phyloP scores from a whole-genome alignment of 768 basidiomycete genomes.

The Piloderma croceum region DNA sequence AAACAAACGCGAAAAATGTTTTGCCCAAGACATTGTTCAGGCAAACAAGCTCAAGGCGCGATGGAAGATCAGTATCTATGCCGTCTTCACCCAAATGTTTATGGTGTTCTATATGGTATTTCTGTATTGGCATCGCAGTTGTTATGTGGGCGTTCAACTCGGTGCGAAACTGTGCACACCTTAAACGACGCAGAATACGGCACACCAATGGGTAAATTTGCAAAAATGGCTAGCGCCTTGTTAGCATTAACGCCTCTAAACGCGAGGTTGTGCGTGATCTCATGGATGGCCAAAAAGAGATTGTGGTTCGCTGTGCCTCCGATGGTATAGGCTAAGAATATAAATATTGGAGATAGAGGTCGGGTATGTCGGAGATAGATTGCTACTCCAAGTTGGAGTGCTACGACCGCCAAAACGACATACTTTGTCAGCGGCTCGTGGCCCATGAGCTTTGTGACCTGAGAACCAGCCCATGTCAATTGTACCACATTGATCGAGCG shows the following conservation, averaged over 20 bases:
- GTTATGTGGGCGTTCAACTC: neutral
- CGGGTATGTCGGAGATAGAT: constrained; percentile 60
- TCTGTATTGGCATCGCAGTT: constrained; percentile 34
- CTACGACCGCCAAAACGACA: constrained; percentile 77
- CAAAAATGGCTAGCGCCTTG: constrained; percentile 82
- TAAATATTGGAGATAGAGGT: constrained; percentile 65
- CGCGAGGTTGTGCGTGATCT: constrained; percentile 96
- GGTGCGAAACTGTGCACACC: constrained; percentile 32
- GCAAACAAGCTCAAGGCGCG: constrained; percentile 73
- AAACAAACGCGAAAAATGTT: constrained; percentile 94
- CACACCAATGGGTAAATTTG: constrained; percentile 90
- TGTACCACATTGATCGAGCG: constrained; percentile 1
- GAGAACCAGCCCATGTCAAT: constrained; percentile 1
- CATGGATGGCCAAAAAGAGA: constrained; percentile 95
- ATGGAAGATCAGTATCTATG: constrained; percentile 93
- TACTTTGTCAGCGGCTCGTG: constrained; percentile 89
- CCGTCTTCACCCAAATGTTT: constrained; percentile 94
- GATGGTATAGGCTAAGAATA: constrained; percentile 74
- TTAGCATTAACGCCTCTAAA: constrained; percentile 80
- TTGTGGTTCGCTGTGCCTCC: constrained; percentile 98
- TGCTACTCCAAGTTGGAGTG: constrained; percentile 65
- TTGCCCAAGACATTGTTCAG: constrained; percentile 97
- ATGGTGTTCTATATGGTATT: constrained; percentile 95
- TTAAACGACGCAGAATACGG: constrained; percentile 97
- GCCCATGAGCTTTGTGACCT: constrained; percentile 97